phyloP scores from a whole-genome alignment of 257 asterid species.

The Solanum raphanifolium region DNA sequence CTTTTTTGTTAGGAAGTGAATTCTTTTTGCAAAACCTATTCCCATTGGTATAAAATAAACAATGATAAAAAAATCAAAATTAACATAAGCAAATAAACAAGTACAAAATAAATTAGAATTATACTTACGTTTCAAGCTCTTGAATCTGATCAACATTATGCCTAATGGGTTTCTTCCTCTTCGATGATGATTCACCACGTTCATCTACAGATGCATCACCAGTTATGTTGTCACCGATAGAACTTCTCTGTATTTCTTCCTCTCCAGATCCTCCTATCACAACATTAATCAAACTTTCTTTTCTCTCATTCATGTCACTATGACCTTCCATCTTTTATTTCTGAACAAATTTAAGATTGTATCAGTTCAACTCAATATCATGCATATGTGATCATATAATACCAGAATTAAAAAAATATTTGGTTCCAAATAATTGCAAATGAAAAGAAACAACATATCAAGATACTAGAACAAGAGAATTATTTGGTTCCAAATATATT shows the following conservation, averaged over 20 bases:
- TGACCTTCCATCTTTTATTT: neutral
- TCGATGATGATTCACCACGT: slow-evolving; percentile 19
- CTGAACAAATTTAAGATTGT: too few species aligned
- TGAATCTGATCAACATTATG: slow-evolving; percentile 53
- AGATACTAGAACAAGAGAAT: too few species aligned
- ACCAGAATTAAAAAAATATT: too few species aligned
- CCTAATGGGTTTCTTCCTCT: slow-evolving; percentile 18
- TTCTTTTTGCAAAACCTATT: slow-evolving; percentile 67
- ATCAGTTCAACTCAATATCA: too few species aligned
- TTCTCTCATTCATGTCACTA: slow-evolving; percentile 41
- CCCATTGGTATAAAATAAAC: neutral
- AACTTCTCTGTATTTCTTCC: slow-evolving; percentile 25
- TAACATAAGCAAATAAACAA: neutral
- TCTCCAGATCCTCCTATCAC: slow-evolving; percentile 20
- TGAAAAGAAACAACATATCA: too few species aligned
- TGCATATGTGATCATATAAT: too few species aligned
- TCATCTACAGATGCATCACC: slow-evolving; percentile 64
- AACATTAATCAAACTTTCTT: slow-evolving; percentile 25
- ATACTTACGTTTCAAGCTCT: slow-evolving; percentile 54
- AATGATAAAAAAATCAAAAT: neutral
- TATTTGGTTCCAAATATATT: too few species aligned
- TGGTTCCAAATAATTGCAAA: too few species aligned
- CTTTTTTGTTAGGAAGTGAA: slow-evolving; percentile 66
- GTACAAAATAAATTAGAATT: too few species aligned
- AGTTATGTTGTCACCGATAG: slow-evolving; percentile 39